A percentile compares a stretch with the other conserved stretches of the same genome.
Evolutionary conservation across 257 asterid genomes (phyloP).

Genomic region (Nicotiana tabacum): DNA sequence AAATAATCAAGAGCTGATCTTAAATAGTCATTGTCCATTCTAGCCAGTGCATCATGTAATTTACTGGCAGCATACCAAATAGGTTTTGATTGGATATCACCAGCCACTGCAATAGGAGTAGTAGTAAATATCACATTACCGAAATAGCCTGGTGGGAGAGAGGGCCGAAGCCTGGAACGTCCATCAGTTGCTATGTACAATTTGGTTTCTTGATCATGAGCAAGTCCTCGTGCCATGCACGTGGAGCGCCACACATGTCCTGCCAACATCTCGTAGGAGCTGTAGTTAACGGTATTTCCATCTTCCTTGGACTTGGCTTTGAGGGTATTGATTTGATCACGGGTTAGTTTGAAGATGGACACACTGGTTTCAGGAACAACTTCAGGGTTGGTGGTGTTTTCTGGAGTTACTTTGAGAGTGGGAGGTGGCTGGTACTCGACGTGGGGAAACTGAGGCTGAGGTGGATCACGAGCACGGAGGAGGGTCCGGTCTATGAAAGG

Average conservation of each 20-base stretch:
- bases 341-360: constrained; percentile 57
- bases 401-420: constrained; percentile 31
- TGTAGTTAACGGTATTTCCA: constrained; percentile 46
- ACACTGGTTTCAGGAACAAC: constrained; percentile 43
- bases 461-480: constrained; percentile 79
- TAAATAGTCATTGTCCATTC: constrained; percentile 78
- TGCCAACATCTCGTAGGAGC: constrained; percentile 84
- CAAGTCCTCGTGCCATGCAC: constrained; percentile 66
- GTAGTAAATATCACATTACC: constrained; percentile 85
- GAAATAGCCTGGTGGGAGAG: constrained; percentile 73
- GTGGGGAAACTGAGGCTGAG: constrained; percentile 76
- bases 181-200: constrained; percentile 86
- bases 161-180: constrained; percentile 57
- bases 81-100: constrained; percentile 57
- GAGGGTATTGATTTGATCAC: constrained; percentile 51
- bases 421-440: constrained; percentile 94
- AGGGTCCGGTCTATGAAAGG: constrained; percentile 90
- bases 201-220: constrained; percentile 60
- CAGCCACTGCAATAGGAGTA: constrained; percentile 63
- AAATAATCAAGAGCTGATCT: constrained; percentile 81
- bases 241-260: constrained; percentile 82
- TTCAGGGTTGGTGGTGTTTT: constrained; percentile 7
- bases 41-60: constrained; percentile 57
- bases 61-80: constrained; percentile 64
- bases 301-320: constrained; percentile 70